These are phyloP conservation scores for Populus deltoides DNA, from an alignment of 345 rosid genomes.

Conservation along the genomic window DNA sequence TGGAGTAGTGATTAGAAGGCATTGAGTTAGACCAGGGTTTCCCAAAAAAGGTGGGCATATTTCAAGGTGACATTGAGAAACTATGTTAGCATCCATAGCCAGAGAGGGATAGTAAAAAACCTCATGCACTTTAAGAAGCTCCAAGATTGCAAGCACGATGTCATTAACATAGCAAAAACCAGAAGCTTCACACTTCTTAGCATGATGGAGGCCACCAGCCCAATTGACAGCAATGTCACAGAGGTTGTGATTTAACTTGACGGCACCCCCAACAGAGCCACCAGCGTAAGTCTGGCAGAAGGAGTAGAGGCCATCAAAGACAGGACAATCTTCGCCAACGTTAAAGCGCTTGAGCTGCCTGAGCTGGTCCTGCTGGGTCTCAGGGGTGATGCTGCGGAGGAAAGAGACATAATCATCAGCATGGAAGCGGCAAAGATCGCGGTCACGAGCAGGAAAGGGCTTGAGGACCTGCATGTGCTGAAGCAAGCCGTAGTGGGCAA, in stretches of 20 bases:
- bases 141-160: conserved; percentile 66
- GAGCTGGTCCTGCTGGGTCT: conserved; percentile 65
- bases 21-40: not conserved
- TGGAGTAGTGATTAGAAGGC: not conserved
- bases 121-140: conserved; percentile 72
- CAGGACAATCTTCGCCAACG: conserved; percentile 73
- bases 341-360: conserved; percentile 68
- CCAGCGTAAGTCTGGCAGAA: conserved; percentile 77
- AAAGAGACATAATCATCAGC: conserved; percentile 64
- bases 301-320: conserved; percentile 67
- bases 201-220: conserved; percentile 77
- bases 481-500: conserved; percentile 65
- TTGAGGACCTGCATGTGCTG: conserved; percentile 65
- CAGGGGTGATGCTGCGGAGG: conserved; percentile 61
- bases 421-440: conserved; percentile 66
- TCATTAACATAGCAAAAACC: conserved; percentile 73
- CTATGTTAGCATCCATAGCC: not conserved
- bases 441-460: conserved; percentile 61
- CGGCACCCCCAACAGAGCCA: conserved; percentile 68
- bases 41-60: no score
- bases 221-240: conserved; percentile 65
- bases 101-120: conserved; percentile 21
- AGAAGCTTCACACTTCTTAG: conserved; percentile 69
- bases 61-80: not conserved
- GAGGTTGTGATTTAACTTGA: conserved; percentile 57